Conservation (phyloP, 192 early-diverging fungal genomes). For the Paraglomus brasilianum region DNA sequence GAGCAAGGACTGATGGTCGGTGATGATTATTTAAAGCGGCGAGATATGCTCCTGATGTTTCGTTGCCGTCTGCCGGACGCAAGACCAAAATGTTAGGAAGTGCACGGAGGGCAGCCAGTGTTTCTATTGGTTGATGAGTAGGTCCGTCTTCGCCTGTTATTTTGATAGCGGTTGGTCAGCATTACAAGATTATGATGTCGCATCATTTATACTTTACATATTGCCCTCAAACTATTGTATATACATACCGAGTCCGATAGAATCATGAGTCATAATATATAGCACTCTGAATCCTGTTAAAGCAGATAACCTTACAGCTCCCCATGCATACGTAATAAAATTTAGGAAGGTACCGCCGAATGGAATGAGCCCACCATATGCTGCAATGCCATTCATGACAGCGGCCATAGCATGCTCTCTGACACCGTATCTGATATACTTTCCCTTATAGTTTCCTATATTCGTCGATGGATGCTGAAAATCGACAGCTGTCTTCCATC, state of each 20-base stretch:
- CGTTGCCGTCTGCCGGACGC: conserved; percentile 95
- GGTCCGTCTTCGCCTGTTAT: conserved; percentile 95
- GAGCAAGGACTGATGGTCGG: conserved; percentile 80
- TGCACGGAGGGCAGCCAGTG: conserved; percentile 82
- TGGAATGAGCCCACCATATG: conserved; percentile 85
- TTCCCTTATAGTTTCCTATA: conserved; percentile 81
- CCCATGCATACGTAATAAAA: conserved; percentile 69
- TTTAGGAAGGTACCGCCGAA: conserved; percentile 92
- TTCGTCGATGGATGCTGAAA: conserved; percentile 76
- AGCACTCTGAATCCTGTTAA: conserved; percentile 86
- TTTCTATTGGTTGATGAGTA: conserved; percentile 98
- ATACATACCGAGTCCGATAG: conserved; percentile 66
- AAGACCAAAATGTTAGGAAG: conserved; percentile 85
- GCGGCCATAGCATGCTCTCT: conserved; percentile 98
- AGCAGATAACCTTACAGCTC: conserved; percentile 86
- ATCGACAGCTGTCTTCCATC: conserved; percentile 94
- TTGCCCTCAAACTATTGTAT: background rate
- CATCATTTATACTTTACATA: too few relatives aligned
- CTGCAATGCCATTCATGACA: conserved; percentile 85
- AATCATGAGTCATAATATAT: conserved; percentile 99
- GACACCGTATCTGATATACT: conserved; percentile 93
- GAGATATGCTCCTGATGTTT: conserved; percentile 85
- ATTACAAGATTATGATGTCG: background rate
- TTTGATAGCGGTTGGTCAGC: background rate
- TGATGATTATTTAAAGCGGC: conserved; percentile 68